A percentile compares a stretch with the other conserved stretches of the same genome.
Evolutionary conservation across 345 rosid species (phyloP).

Genomic region (Euphorbia tirucalli): DNA sequence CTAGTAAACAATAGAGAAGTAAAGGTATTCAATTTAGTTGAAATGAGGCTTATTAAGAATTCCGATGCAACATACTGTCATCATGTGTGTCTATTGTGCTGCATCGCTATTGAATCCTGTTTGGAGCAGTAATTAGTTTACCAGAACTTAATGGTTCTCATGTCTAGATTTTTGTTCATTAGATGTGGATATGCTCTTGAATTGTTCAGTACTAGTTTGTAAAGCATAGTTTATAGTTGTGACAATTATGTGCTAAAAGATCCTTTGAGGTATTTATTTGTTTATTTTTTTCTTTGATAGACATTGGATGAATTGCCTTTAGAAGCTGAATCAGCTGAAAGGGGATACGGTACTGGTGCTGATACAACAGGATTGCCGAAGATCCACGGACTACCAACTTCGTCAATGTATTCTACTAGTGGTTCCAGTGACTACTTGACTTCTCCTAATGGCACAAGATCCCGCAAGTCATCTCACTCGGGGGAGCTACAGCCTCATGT

Average conservation of each 20-base stretch:
- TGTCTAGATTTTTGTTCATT: not conserved
- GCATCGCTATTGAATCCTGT: too few relatives aligned
- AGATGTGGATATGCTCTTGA: not conserved
- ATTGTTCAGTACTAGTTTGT: not conserved
- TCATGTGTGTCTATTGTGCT: too few relatives aligned
- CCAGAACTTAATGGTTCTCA: too few relatives aligned
- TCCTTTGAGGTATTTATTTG: not conserved
- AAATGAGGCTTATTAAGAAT: not conserved
- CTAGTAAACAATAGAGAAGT: not conserved
- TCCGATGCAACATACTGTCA: too few relatives aligned
- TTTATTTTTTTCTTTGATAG: conserved; percentile 28
- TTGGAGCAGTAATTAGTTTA: too few relatives aligned
- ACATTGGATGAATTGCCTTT: conserved; percentile 91
- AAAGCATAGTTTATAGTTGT: not conserved
- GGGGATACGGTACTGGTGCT: conserved; percentile 59
- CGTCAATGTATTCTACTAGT: conserved; percentile 51
- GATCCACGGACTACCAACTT: conserved; percentile 68
- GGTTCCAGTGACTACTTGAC: conserved; percentile 48
- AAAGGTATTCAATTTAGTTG: not conserved
- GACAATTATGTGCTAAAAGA: not conserved
- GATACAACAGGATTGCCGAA: conserved; percentile 79
- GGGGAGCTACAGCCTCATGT: conserved; percentile 69
- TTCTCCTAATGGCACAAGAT: conserved; percentile 54
- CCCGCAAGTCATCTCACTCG: conserved; percentile 60
- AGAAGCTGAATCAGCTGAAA: conserved; percentile 86